Conservation (phyloP, 129 eudicot species). For the Flaveria brownii region DNA sequence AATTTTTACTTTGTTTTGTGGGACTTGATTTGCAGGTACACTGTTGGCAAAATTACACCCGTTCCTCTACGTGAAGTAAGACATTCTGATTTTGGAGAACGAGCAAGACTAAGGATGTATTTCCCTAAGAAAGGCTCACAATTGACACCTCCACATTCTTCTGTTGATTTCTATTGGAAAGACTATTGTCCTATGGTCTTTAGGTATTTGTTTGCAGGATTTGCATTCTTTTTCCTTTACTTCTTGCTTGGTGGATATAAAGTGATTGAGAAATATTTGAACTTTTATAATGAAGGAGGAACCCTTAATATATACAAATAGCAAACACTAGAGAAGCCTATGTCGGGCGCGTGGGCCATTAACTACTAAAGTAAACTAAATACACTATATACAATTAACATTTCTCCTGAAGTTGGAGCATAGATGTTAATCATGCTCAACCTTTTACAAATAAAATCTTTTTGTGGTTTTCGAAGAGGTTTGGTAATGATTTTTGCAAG, state of each 20-base stretch:
- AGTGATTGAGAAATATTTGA: too few species aligned
- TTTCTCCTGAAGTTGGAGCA: not conserved
- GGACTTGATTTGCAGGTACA: slow-evolving; percentile 69
- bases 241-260: not conserved
- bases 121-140: slow-evolving; percentile 83
- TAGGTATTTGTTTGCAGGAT: slow-evolving; percentile 55
- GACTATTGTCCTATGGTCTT: slow-evolving; percentile 99
- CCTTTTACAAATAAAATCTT: too few species aligned
- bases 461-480: not conserved
- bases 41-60: slow-evolving; percentile 98
- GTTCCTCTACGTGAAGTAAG: slow-evolving; percentile 97
- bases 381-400: not conserved
- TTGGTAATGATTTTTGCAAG: not conserved
- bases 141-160: slow-evolving; percentile 86
- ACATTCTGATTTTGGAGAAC: slow-evolving; percentile 76
- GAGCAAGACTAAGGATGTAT: slow-evolving; percentile 88
- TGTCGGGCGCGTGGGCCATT: not conserved
- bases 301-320: not conserved
- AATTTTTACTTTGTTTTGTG: slow-evolving; percentile 37
- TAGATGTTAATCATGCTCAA: too few species aligned
- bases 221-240: slow-evolving; percentile 10
- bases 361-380: not conserved
- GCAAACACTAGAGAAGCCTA: not conserved
- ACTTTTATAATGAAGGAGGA: too few species aligned
- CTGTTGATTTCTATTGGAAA: slow-evolving; percentile 88